Evolutionary conservation across 805 yeast species (phyloP), one percentile per base, ranked within the genome.

Genomic region (Candida parachauliodes): DNA sequence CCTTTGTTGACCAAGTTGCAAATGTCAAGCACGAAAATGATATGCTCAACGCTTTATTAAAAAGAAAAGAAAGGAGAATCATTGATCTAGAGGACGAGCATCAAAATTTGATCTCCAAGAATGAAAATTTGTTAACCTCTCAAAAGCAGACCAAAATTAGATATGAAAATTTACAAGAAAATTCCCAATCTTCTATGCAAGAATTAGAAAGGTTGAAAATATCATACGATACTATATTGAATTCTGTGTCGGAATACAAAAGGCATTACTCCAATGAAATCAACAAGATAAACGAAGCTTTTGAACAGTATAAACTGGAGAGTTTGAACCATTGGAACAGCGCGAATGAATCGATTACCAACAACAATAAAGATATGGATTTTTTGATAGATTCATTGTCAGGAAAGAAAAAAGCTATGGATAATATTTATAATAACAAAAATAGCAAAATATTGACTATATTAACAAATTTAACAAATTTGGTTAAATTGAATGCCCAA

Each of bases 21-120:
- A 80, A 79, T 45, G 66, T 83, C 26, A 82, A 82, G 56, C 89
- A 83, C 55, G 91, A 87, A 50, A 81, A 81, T 48, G 88, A 84
- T 45, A 81, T 81, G 65, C 68, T 83, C 29, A 81, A 75, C 49
- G 78, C 88, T 1, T 61, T 84, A 44, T 60, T 86, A 41, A 77
- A 74, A 44, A 65, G 94, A 36, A 83, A 84, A 50, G 88, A 83
- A 48, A 68, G 89, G 36, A 66, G 86, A 37, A 73, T 84, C 18
- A 50, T 64, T 21, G 91, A 83, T 46, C 60, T 85, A 48, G 95
- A 87, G 54, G 64, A 60, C 28, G 78, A 77, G 46, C 57, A 73
- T 40, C 68, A 69, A 37, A 77, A 73, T 16, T 48, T 74, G n/a
- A 49, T 63, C 28, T 63, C 76, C 6, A 54, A 59, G 15, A 65